phyloP scores from a whole-genome alignment of 139 green algal genomes.

The Medakamo hakoo region DNA sequence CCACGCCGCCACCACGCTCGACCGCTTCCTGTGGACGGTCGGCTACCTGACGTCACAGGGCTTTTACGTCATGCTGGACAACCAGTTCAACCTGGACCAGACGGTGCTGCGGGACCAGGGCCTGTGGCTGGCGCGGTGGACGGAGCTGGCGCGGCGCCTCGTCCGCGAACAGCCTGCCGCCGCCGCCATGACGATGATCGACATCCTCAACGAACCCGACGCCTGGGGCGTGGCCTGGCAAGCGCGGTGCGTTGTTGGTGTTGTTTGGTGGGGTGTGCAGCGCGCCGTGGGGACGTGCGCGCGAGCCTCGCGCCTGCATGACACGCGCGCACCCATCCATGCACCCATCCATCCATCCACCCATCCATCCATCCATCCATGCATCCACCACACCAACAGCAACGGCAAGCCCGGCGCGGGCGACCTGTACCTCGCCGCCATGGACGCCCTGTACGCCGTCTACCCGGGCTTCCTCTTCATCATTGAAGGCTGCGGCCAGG shows the following conservation, averaged over 20 bases:
- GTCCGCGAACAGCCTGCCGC: background rate
- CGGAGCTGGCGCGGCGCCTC: slow-evolving; percentile 4
- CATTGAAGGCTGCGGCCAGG: slow-evolving; percentile 14
- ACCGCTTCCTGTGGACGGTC: slow-evolving; percentile 26
- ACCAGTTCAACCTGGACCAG: slow-evolving; percentile 9
- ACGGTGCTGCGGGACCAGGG: background rate
- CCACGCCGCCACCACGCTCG: slow-evolving; percentile 22
- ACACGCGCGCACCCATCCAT: no score
- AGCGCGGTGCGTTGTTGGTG: no score
- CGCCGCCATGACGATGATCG: background rate
- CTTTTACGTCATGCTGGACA: slow-evolving; percentile 33
- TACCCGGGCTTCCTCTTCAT: slow-evolving; percentile 12
- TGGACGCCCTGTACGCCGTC: slow-evolving; percentile 23
- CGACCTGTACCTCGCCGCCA: slow-evolving; percentile 22
- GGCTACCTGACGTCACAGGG: slow-evolving; percentile 20
- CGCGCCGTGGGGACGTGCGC: no score
- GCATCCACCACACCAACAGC: no score
- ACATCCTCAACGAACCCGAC: slow-evolving; percentile 2
- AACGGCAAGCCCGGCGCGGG: background rate
- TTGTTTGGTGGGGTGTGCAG: no score
- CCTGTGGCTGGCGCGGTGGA: slow-evolving; percentile 4
- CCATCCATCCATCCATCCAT: no score
- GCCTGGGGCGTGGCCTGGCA: background rate
- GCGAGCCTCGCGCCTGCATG: no score
- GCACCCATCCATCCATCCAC: no score